Evolutionary conservation across 495 filamentous ascomycete species (phyloP).

Genomic region (Lasiosphaeria hispida): DNA sequence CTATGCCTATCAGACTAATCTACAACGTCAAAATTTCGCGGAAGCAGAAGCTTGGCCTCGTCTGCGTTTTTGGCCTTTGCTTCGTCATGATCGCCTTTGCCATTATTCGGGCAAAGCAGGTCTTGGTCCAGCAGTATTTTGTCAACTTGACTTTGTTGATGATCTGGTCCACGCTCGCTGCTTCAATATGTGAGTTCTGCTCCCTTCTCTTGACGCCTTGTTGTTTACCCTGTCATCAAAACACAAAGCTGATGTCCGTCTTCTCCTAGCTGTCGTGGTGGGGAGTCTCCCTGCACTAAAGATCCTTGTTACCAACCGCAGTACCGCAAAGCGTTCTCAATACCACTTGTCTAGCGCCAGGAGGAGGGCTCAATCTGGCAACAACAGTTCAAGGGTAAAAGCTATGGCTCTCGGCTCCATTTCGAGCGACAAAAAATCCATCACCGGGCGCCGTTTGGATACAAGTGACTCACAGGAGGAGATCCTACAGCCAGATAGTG

Average conservation of each 20-base stretch:
- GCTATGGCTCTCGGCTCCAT: conserved; percentile 21
- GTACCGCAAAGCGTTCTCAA: conserved; percentile 54
- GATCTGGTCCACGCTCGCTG: conserved; percentile 36
- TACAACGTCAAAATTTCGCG: conserved; percentile 45
- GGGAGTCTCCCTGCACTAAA: conserved; percentile 50
- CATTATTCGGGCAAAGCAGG: conserved; percentile 45
- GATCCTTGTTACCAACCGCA: conserved; percentile 52
- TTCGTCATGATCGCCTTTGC: conserved; percentile 52
- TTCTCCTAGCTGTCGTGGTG: conserved; percentile 42
- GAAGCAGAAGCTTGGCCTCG: conserved; percentile 47
- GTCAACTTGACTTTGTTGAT: conserved; percentile 35
- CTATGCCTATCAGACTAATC: conserved; percentile 49
- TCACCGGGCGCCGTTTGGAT: conserved; percentile 11
- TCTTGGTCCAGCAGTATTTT: conserved; percentile 32
- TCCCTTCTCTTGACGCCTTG: background rate
- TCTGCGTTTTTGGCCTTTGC: conserved; percentile 48
- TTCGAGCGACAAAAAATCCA: conserved; percentile 22
- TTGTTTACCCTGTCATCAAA: background rate
- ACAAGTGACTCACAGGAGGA: conserved; percentile 27
- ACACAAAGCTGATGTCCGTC: background rate
- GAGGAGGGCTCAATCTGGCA: conserved; percentile 13
- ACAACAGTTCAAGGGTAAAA: conserved; percentile 14
- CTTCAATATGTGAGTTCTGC: conserved; percentile 32
- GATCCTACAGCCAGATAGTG: conserved; percentile 21
- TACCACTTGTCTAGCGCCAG: conserved; percentile 37